Percentiles rank a stretch among this genome's conserved stretches.
Conservation (phyloP, 257 asterid species). For the Forsythia viridissima region DNA sequence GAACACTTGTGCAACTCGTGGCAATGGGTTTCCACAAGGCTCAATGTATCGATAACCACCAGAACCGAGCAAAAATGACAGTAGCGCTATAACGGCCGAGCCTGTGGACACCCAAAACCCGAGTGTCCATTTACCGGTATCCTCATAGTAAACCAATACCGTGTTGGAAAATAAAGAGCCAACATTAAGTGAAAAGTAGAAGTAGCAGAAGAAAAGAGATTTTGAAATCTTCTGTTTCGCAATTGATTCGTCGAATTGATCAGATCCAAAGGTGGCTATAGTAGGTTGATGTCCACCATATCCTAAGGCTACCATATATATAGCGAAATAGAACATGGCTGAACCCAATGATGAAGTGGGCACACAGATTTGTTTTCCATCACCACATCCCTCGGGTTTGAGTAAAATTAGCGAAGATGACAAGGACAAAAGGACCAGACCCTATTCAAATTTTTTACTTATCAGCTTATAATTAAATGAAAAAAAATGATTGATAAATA, state of each 20-base stretch:
- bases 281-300: slow-evolving; percentile 70
- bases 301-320: slow-evolving; percentile 54
- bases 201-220: slow-evolving; percentile 41
- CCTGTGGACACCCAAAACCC: slow-evolving; percentile 51
- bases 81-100: slow-evolving; percentile 36
- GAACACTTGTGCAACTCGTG: slow-evolving; percentile 27
- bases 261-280: slow-evolving; percentile 59
- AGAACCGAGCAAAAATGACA: slow-evolving; percentile 39
- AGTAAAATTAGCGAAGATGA: slow-evolving; percentile 38
- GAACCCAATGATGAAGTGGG: slow-evolving; percentile 30
- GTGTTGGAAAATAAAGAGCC: slow-evolving; percentile 60
- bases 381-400: slow-evolving; percentile 40
- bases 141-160: slow-evolving; percentile 51
- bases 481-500: background rate
- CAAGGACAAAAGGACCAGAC: slow-evolving; percentile 33
- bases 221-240: slow-evolving; percentile 27
- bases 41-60: slow-evolving; percentile 37
- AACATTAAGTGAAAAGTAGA: slow-evolving; percentile 51
- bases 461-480: background rate
- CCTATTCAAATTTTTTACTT: slow-evolving; percentile 21
- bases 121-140: slow-evolving; percentile 46
- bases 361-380: slow-evolving; percentile 22
- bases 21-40: slow-evolving; percentile 30
- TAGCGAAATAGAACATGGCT: slow-evolving; percentile 39
- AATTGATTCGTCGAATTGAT: slow-evolving; percentile 48